Conservation (phyloP, 176 grass and related monocot genomes). For the Dactylis glomerata region DNA sequence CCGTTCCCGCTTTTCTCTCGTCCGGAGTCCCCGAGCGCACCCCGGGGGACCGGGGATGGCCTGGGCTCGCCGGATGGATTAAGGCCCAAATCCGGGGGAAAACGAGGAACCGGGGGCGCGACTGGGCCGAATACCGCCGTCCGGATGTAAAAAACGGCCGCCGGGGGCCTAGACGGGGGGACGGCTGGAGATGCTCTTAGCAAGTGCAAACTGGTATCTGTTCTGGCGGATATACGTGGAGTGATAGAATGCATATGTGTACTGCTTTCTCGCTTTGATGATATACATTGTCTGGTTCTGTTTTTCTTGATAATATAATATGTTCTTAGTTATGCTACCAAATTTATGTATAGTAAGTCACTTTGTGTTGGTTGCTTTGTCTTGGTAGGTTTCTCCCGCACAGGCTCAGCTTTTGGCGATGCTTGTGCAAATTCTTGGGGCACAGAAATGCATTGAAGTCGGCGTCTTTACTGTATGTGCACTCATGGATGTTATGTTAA, state of each 20-base stretch:
- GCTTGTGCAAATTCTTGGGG: slow-evolving; percentile 81
- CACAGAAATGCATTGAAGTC: slow-evolving; percentile 82
- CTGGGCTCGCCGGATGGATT: too few species aligned
- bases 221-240: neutral
- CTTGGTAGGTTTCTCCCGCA: slow-evolving; percentile 74
- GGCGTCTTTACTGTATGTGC: slow-evolving; percentile 78
- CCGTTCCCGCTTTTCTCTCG: too few species aligned
- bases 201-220: neutral
- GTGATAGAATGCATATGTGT: neutral
- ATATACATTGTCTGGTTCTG: neutral
- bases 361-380: neutral
- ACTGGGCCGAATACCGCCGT: too few species aligned
- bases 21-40: too few species aligned
- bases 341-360: neutral
- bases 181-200: too few species aligned
- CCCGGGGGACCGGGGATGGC: too few species aligned
- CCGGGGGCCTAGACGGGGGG: too few species aligned
- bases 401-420: slow-evolving; percentile 88
- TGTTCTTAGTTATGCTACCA: neutral
- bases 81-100: too few species aligned
- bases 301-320: neutral
- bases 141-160: too few species aligned
- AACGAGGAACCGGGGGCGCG: too few species aligned
- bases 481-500: neutral
- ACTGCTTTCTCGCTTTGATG: neutral